Conservation (phyloP, 306 rosid species). For the Quillaja saponaria region DNA sequence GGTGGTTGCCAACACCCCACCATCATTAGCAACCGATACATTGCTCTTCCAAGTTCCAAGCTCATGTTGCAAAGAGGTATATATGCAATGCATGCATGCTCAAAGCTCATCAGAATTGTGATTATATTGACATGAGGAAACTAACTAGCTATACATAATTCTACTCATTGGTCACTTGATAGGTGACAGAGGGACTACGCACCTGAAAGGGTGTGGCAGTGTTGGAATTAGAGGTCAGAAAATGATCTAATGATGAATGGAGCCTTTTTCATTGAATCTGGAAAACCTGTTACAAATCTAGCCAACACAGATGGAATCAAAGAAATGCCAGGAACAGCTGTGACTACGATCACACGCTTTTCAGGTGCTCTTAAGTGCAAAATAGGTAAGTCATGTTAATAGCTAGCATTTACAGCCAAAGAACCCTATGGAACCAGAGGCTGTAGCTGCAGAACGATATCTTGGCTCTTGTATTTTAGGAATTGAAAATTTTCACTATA, state of each 20-base stretch:
- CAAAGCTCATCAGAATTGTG: no score
- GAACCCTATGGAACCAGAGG: conserved; percentile 19
- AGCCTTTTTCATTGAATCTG: conserved; percentile 48
- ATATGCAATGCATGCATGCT: no score
- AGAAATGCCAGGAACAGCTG: conserved; percentile 41
- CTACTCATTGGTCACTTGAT: neutral
- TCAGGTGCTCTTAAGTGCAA: conserved; percentile 49
- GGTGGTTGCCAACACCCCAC: conserved; percentile 61
- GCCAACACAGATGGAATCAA: conserved; percentile 18
- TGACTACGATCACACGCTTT: conserved; percentile 43
- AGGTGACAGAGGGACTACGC: conserved; percentile 64
- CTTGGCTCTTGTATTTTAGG: neutral
- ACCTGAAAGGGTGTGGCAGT: conserved; percentile 44
- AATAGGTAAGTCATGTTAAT: conserved; percentile 35
- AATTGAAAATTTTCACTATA: no score
- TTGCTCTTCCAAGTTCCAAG: conserved; percentile 29
- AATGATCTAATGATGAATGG: conserved; percentile 51
- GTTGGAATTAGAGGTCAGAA: conserved; percentile 62
- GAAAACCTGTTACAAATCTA: conserved; percentile 17
- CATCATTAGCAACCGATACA: conserved; percentile 51
- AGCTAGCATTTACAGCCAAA: conserved; percentile 1
- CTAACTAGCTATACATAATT: no score
- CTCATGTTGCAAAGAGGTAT: conserved; percentile 44
- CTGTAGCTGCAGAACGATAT: conserved; percentile 9
- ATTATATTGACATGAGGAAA: neutral